Evolutionary conservation across 805 yeast genomes (phyloP).

Genomic region (Saccharomycopsis malanga): DNA sequence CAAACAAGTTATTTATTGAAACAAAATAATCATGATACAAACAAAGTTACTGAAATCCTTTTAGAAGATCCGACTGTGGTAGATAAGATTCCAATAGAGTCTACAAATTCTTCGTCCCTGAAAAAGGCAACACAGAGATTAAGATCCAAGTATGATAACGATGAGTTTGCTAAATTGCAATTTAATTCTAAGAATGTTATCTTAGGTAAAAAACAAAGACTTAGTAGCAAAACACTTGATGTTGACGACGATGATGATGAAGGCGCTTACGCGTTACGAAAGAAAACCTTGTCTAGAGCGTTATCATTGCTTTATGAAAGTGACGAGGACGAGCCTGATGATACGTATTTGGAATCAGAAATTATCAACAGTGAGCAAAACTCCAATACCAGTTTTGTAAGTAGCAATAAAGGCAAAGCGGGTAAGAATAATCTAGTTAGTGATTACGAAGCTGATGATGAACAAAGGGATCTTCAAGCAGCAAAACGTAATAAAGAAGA

Average conservation of each 20-base stretch:
- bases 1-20: conserved; percentile 45
- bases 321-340: conserved; percentile 85
- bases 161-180: conserved; percentile 29
- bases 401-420: conserved; percentile 22
- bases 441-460: conserved; percentile 20
- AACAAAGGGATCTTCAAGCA: conserved; percentile 14
- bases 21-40: conserved; percentile 45
- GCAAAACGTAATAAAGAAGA: conserved; percentile 30
- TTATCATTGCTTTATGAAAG: conserved; percentile 56
- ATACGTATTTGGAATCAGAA: conserved; percentile 39
- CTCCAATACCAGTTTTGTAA: conserved; percentile 27
- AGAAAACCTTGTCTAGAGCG: conserved; percentile 54
- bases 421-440: conserved; percentile 10
- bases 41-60: conserved; percentile 47
- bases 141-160: conserved; percentile 27
- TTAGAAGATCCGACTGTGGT: conserved; percentile 54
- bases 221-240: background rate
- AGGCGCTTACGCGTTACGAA: conserved; percentile 39
- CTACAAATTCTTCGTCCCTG: background rate
- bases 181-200: conserved; percentile 26
- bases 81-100: conserved; percentile 27
- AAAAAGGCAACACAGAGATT: background rate
- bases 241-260: conserved; percentile 21
- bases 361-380: conserved; percentile 15
- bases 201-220: conserved; percentile 31